Base-by-base conservation (phyloP, 75 land plant genomes). In the Larix kaempferi region DNA sequence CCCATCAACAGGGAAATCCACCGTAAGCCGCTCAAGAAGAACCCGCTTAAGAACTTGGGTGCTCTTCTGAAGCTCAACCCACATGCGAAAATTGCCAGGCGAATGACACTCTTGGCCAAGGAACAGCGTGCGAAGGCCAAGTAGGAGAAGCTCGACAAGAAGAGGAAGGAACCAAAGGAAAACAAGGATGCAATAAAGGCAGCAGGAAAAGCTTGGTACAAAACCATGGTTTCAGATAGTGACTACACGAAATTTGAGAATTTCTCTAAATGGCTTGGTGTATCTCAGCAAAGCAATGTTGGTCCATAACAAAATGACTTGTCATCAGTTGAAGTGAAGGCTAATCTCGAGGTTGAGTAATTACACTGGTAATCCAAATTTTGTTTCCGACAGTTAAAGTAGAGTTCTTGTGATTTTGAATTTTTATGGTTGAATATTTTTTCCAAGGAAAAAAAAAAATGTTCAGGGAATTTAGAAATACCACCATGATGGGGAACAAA, bases 41-140 rank as follows among this genome's bases (percentile, higher is more conserved):
- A 94, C 76, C 96, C 96, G 0, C 74, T 94, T 56, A 94, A 91
- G 89, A 94, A 94, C 72, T 69, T 93, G 22, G 86, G 90, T 52
- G 74, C 87, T 4, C 54, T 94, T 77, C 56, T 91, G 65, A 91
- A 89, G 91, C 82, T 94, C 74, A 91, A 91, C 76, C 96, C 96
- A 0, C 91, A 91, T 79, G 96, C 96, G 21, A 89, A 88, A 82
- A 89, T 92, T 56, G 92, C 92, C 2, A 84, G 85, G 86, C 85
- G 94, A 82, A 94, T 91, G 94, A 81, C 91, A 14, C 84, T 87
- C 23, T 74, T 91, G 80, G 92, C 93, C 29, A 87, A 89, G 88
- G 89, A 80, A 0, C 82, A 88, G 77, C 76, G 91, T 7, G 88
- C 81, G 0, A 94, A 91, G 81, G 94, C 86, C 23, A 91, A 86